Conservation (phyloP, 1,139 yeast genomes). For the Blastobotrys persicus region DNA sequence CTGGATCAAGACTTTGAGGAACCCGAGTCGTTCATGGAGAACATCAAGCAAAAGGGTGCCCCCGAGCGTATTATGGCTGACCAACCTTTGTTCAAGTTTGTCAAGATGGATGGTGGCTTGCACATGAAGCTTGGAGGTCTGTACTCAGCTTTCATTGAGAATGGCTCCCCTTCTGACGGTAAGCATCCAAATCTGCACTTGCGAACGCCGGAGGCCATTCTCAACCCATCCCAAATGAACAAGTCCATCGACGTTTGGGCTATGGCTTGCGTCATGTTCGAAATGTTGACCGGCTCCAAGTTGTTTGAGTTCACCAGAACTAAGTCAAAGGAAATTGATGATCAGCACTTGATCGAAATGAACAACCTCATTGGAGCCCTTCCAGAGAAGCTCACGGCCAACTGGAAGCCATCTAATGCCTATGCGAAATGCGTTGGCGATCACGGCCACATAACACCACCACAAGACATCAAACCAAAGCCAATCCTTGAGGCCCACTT, state of each 20-base stretch:
- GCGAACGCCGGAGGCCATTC: constrained; percentile 17
- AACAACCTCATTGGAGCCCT: constrained; percentile 18
- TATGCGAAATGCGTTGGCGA: constrained; percentile 16
- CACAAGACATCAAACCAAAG: constrained; percentile 18
- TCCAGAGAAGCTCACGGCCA: constrained; percentile 16
- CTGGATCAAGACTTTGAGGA: constrained; percentile 16
- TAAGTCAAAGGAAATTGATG: constrained; percentile 20
- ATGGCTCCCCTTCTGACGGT: constrained; percentile 14
- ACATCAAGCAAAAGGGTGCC: constrained; percentile 19
- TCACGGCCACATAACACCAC: constrained; percentile 18
- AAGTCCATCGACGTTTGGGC: constrained; percentile 18
- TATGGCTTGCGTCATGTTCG: constrained; percentile 17
- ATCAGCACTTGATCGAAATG: constrained; percentile 18
- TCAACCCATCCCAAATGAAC: constrained; percentile 10
- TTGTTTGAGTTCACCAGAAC: constrained; percentile 18
- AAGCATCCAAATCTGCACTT: constrained; percentile 9
- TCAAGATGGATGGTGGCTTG: constrained; percentile 13
- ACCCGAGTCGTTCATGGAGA: constrained; percentile 17
- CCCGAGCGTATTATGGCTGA: constrained; percentile 17
- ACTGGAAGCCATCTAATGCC: constrained; percentile 20
- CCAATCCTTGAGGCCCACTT: constrained; percentile 18
- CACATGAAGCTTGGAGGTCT: constrained; percentile 15
- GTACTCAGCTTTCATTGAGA: constrained; percentile 14
- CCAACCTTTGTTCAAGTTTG: constrained; percentile 16
- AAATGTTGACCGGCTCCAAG: constrained; percentile 16